Base-by-base conservation (phyloP, 164 flowering plant genomes). In the Piper longum region DNA sequence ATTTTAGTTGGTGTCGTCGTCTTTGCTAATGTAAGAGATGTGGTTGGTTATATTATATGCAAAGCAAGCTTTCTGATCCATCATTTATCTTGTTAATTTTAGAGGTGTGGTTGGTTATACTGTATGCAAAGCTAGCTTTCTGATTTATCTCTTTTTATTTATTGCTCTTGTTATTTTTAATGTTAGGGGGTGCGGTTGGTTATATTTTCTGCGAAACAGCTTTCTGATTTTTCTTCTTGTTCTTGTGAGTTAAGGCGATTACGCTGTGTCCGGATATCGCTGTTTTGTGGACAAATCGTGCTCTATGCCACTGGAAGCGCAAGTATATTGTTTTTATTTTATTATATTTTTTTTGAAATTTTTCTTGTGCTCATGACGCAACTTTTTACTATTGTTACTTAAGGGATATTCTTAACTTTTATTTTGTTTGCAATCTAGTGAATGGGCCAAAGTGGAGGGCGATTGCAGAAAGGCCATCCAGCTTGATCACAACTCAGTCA, bases 201-300 rank as follows among this genome's bases (percentile, higher is more conserved):
- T 44, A 9, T 44, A 5, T 44, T 44, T 44, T 5, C 11, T 9
- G 52, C 36, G 36, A 26, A 26, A 2, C 36, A 26, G 14, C 14
- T 48, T 48, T 48, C 12, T 48, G 12, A 16, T 56, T 56, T 3
- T 16, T 56, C 17, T 4, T 8, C 0, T 17, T 56, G 8, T 4
- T 17, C 11, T 56, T 56, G 59, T 8, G 17, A 16, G 19, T 56
- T 26, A 39, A 90, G 96, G 98, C 96, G 0, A 91, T 91, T 64
- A 77, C 89, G 0, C 70, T 91, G 16, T 87, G 95, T 80, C 96
- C 98, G 40, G 73, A 83, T 71, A 83, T 87, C 54, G 69, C 91
- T 14, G 74, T 91, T 0, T 85, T 86, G 65, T 91, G 85, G 91
- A 91, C 95, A 18, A 91, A 91, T 66, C 93, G 98, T 41, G 98